A percentile compares a stretch with the other conserved stretches of the same genome.
Evolutionary conservation across 2,329 filamentous ascomycete species (phyloP).

Genomic region (Monilinia vaccinii-corymbosi): DNA sequence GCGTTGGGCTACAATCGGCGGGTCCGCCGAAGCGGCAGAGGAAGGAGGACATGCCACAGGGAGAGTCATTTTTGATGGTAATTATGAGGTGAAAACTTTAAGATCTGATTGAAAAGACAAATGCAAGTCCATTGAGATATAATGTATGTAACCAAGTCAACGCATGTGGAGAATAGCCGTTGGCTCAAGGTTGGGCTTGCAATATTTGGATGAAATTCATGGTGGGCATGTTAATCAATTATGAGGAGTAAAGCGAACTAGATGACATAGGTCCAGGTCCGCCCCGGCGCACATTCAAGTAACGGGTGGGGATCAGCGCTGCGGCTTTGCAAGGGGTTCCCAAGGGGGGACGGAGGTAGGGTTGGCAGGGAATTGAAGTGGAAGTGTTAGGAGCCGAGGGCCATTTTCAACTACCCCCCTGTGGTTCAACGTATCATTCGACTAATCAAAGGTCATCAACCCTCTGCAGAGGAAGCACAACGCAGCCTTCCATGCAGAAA

Average conservation of each 20-base stretch:
- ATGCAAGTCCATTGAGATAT: slow-evolving; percentile 9
- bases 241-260: slow-evolving; percentile 18
- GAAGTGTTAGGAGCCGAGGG: slow-evolving; percentile 11
- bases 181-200: slow-evolving; percentile 12
- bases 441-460: slow-evolving; percentile 8
- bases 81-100: slow-evolving; percentile 1
- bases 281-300: slow-evolving; percentile 12
- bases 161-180: slow-evolving; percentile 10
- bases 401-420: slow-evolving; percentile 13
- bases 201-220: slow-evolving; percentile 9
- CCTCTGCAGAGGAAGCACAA: slow-evolving; percentile 23
- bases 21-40: slow-evolving; percentile 23
- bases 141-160: slow-evolving; percentile 12
- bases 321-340: slow-evolving; percentile 16
- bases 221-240: slow-evolving; percentile 22
- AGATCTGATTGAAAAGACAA: slow-evolving; percentile 6
- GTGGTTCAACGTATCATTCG: slow-evolving; percentile 4
- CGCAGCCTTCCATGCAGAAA: slow-evolving; percentile 26
- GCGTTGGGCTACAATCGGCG: slow-evolving; percentile 27
- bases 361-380: background rate
- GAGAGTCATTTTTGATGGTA: slow-evolving; percentile 25
- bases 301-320: slow-evolving; percentile 20
- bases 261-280: slow-evolving; percentile 8
- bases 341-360: background rate
- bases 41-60: slow-evolving; percentile 28